Conservation (phyloP, 257 asterid genomes). For the Salvia miltiorrhiza region DNA sequence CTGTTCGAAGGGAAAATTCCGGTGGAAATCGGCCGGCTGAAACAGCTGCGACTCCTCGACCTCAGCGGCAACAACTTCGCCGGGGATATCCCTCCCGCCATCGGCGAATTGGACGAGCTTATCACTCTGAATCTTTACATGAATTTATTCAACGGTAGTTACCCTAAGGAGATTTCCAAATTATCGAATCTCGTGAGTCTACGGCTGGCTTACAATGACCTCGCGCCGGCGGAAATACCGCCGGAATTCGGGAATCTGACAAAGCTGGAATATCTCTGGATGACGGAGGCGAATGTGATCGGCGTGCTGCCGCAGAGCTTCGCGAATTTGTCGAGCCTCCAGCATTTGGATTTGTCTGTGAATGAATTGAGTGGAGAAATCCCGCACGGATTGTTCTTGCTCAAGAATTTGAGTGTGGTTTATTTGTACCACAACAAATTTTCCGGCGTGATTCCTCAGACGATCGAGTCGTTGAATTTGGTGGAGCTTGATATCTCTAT, state of each 20-base stretch:
- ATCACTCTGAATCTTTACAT: constrained; percentile 26
- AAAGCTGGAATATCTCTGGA: constrained; percentile 45
- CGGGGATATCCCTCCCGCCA: constrained; percentile 68
- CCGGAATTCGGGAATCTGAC: constrained; percentile 53
- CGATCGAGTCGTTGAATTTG: constrained; percentile 41
- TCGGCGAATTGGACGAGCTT: constrained; percentile 56
- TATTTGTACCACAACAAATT: constrained; percentile 46
- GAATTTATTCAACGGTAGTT: constrained; percentile 63
- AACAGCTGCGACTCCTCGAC: constrained; percentile 43
- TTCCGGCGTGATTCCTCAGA: constrained; percentile 60
- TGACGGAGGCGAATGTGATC: constrained; percentile 35
- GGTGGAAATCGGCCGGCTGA: constrained; percentile 41
- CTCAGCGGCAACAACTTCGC: constrained; percentile 65
- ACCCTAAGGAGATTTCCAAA: constrained; percentile 63
- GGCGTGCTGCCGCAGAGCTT: constrained; percentile 43
- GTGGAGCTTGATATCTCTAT: constrained; percentile 50
- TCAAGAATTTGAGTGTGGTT: constrained; percentile 53
- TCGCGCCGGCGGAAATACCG: constrained; percentile 52
- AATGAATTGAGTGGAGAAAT: constrained; percentile 39
- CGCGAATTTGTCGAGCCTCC: constrained; percentile 27
- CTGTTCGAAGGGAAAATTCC: constrained; percentile 56
- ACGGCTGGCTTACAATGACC: constrained; percentile 42
- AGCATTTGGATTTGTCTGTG: constrained; percentile 36
- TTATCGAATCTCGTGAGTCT: constrained; percentile 56
- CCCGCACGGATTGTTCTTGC: constrained; percentile 41